phyloP scores from a whole-genome alignment of 2,329 filamentous ascomycete genomes.

The Lachnellula arida region DNA sequence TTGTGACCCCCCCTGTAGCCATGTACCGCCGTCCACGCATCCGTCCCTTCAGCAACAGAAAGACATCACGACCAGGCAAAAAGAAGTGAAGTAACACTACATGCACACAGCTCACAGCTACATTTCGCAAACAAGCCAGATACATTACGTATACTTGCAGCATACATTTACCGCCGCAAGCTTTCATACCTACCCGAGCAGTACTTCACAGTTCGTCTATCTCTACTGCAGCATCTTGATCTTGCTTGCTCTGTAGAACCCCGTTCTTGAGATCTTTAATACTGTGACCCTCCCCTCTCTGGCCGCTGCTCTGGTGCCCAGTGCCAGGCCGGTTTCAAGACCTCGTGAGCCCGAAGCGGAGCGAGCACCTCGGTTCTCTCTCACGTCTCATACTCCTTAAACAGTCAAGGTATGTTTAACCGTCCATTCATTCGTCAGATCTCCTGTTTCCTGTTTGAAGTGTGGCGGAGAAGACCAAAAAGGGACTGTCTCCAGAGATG shows the following conservation, averaged over 20 bases:
- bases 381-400: not conserved
- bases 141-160: not conserved
- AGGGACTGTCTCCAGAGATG: not conserved
- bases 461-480: not conserved
- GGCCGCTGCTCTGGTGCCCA: not conserved
- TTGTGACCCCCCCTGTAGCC: not conserved
- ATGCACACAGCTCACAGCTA: not conserved
- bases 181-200: not conserved
- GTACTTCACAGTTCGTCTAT: not conserved
- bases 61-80: not conserved
- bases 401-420: too few species aligned
- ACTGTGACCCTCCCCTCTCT: too few species aligned
- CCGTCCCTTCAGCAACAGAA: not conserved
- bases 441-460: not conserved
- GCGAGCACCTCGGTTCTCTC: not conserved
- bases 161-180: not conserved
- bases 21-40: not conserved
- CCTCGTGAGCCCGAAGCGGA: not conserved
- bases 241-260: not conserved
- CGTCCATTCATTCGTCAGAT: not conserved
- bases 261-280: not conserved
- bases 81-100: not conserved
- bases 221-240: not conserved
- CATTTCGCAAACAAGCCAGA: not conserved
- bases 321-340: not conserved